Conservation (phyloP, 352 stramenopile genomes). For the Phytophthora fragariae region DNA sequence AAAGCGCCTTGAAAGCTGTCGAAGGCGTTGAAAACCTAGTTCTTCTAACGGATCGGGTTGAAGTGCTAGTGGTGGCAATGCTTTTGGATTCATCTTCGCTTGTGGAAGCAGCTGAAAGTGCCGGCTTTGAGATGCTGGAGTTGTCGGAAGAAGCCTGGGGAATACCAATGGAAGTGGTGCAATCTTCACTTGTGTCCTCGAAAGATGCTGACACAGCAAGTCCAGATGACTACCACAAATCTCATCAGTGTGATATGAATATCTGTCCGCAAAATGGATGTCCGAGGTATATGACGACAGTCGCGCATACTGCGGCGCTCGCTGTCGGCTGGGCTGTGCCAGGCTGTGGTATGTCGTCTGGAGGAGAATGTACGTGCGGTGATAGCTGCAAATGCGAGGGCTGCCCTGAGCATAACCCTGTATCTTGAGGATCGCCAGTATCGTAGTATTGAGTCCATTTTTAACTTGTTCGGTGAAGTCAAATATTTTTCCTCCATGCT, state of each 20-base stretch:
- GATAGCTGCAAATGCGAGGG: conserved; percentile 81
- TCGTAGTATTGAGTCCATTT: conserved; percentile 13
- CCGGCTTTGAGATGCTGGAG: conserved; percentile 65
- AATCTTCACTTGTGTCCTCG: conserved; percentile 25
- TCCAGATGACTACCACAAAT: conserved; percentile 21
- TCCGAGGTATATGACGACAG: conserved; percentile 75
- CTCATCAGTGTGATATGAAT: conserved; percentile 70
- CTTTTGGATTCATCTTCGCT: conserved; percentile 47
- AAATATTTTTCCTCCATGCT: conserved; percentile 68
- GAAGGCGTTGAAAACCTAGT: conserved; percentile 78
- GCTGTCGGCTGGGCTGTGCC: conserved; percentile 82
- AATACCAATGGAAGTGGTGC: conserved; percentile 40
- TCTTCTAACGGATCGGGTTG: conserved; percentile 57
- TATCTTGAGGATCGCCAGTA: conserved; percentile 20
- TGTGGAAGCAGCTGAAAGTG: conserved; percentile 44
- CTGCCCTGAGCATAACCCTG: conserved; percentile 81
- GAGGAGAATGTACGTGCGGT: conserved; percentile 82
- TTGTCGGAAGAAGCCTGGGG: conserved; percentile 55
- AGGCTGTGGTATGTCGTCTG: conserved; percentile 81
- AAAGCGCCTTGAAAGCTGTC: conserved; percentile 43
- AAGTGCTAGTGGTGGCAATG: conserved; percentile 70
- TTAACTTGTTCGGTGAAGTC: conserved; percentile 13
- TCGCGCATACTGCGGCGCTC: conserved; percentile 81
- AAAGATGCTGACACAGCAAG: conserved; percentile 2
- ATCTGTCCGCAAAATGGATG: conserved; percentile 75